These are phyloP conservation scores for Pestalotiopsis sp. DNA, from an alignment of 2,329 filamentous ascomycete species.

Conservation along the genomic window DNA sequence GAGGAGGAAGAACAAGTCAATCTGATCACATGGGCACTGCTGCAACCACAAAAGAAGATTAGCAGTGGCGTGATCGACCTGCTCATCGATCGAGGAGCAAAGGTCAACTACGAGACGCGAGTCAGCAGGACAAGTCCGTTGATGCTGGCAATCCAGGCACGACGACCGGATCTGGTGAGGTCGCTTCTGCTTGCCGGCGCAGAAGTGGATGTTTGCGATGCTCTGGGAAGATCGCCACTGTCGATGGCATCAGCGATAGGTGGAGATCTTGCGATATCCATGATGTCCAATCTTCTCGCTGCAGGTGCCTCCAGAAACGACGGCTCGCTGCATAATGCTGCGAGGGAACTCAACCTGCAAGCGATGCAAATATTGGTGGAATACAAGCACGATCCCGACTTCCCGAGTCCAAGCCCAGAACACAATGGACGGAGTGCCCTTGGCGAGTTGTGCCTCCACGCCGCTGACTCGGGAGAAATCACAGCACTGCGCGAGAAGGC, in stretches of 20 bases:
- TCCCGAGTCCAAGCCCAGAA: conserved; percentile 56
- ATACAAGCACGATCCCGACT: conserved; percentile 64
- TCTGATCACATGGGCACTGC: conserved; percentile 62
- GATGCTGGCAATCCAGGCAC: conserved; percentile 59
- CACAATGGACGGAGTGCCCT: conserved; percentile 66
- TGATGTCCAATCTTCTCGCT: conserved; percentile 57
- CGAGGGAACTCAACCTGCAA: conserved; percentile 58
- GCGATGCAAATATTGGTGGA: conserved; percentile 60
- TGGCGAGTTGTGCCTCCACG: conserved; percentile 63
- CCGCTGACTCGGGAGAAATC: conserved; percentile 47
- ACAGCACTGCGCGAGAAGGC: conserved; percentile 50
- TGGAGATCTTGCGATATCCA: conserved; percentile 53
- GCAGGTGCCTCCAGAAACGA: conserved; percentile 63
- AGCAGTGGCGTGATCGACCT: conserved; percentile 60
- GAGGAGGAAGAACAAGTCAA: conserved; percentile 58
- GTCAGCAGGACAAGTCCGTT: conserved; percentile 58
- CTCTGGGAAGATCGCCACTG: conserved; percentile 59
- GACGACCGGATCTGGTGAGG: conserved; percentile 59
- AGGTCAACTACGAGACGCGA: conserved; percentile 57
- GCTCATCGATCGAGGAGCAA: conserved; percentile 56
- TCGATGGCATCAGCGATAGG: conserved; percentile 60
- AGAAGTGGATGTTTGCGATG: conserved; percentile 61
- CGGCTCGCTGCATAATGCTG: conserved; percentile 68
- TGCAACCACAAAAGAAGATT: conserved; percentile 65
- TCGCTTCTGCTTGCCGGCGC: conserved; percentile 59